Percentiles rank a stretch among this genome's conserved stretches.
phyloP scores from a whole-genome alignment of 1,284 basidiomycete species.

The Phellinidium pouzarii region DNA sequence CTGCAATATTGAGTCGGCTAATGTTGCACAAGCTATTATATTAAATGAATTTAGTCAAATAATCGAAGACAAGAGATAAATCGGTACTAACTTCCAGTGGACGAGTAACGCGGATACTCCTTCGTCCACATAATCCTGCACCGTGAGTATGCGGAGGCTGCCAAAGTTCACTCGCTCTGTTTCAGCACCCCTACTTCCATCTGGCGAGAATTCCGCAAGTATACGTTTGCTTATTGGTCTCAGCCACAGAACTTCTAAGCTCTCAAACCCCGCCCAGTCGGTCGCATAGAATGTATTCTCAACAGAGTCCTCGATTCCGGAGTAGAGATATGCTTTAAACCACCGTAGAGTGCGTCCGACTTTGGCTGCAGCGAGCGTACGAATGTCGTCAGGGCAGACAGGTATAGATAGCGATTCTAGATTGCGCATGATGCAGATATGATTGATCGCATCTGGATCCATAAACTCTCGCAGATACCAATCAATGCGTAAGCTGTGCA shows the following conservation, averaged over 20 bases:
- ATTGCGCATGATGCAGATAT: neutral
- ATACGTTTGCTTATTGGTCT: neutral
- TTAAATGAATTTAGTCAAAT: neutral
- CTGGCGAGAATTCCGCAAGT: neutral
- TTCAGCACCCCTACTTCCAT: neutral
- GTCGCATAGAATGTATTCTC: neutral
- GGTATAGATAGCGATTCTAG: neutral
- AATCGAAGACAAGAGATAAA: neutral
- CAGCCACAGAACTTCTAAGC: conserved; percentile 5
- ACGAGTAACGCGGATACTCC: neutral
- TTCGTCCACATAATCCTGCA: conserved; percentile 5
- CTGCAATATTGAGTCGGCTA: neutral
- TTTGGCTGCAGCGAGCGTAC: neutral
- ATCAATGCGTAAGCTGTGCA: neutral
- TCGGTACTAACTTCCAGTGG: conserved; percentile 1
- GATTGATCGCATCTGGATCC: neutral
- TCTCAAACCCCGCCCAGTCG: neutral
- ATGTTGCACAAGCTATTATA: neutral
- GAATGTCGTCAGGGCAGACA: neutral
- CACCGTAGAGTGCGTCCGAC: neutral
- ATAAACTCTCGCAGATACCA: neutral
- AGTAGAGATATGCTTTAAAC: conserved; percentile 2
- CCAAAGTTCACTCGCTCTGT: neutral
- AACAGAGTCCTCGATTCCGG: neutral
- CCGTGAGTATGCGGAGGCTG: neutral